phyloP scores from a whole-genome alignment of 2,329 filamentous ascomycete species.

The Arthrobotrys sphaeroides region DNA sequence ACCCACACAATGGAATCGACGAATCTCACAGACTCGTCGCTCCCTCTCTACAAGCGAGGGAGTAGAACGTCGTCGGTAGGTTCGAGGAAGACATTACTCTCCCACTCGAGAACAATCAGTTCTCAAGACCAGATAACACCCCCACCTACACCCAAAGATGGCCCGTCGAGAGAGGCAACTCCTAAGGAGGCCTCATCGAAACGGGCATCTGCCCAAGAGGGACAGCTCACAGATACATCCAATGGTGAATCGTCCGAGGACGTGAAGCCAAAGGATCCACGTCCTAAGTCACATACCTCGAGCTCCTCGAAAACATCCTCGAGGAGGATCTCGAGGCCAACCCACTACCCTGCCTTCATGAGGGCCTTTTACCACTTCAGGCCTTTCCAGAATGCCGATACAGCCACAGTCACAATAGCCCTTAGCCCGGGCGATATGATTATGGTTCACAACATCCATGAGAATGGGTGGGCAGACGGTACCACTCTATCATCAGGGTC shows the following conservation, averaged over 20 bases:
- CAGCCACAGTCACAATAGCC: conserved; percentile 81
- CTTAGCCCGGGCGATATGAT: conserved; percentile 91
- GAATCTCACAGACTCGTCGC: conserved; percentile 11
- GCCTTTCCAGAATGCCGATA: conserved; percentile 77
- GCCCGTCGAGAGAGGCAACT: conserved; percentile 33
- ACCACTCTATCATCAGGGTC: conserved; percentile 86
- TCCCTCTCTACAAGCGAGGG: conserved; percentile 48
- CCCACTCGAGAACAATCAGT: conserved; percentile 50
- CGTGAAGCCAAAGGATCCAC: neutral
- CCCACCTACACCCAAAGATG: conserved; percentile 51
- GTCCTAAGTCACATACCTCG: conserved; percentile 42
- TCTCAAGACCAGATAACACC: conserved; percentile 51
- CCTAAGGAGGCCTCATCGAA: conserved; percentile 20
- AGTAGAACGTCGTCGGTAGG: conserved; percentile 51
- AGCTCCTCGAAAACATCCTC: conserved; percentile 41
- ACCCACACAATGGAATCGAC: conserved; percentile 26
- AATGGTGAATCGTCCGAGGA: conserved; percentile 18
- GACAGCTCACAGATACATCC: neutral
- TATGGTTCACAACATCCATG: conserved; percentile 93
- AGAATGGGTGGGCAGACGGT: conserved; percentile 97
- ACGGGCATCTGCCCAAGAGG: neutral
- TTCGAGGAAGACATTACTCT: conserved; percentile 47
- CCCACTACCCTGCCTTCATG: conserved; percentile 69
- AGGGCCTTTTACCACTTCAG: conserved; percentile 94
- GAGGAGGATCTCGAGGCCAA: conserved; percentile 25